Base-by-base conservation (phyloP, 441 rosid genomes). In the Adansonia madagascariensis region DNA sequence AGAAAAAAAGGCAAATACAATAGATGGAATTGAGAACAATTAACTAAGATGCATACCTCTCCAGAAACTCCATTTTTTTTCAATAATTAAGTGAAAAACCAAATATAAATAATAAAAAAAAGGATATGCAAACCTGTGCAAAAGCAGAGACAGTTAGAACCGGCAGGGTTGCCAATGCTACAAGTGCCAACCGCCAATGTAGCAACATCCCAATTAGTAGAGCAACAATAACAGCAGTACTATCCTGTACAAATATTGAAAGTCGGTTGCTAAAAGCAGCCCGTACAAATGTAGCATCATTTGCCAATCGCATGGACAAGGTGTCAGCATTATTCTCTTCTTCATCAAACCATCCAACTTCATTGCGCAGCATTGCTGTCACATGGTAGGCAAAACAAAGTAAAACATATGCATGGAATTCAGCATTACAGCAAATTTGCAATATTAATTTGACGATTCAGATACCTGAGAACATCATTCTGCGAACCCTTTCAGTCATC, bases 391-490 rank as follows among this genome's bases (percentile, higher is more conserved):
- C 61, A 74, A 53, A 80, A 35, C 39, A 65, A 82, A 71, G 70
- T 77, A 41, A 81, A 76, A 63, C 61, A 77, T 47, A 44, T 52
- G 43, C 17, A 75, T 22, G 61, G 50, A 55, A 71, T 55, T 55
- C 50, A 71, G 50, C 63, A 71, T 71, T 71, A 10, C n/a, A 71
- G 75, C 31, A 31, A 35, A 17, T 55, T 71, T 55, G 6, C 11
- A 71, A 55, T 39, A 39, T 11, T 39, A 44, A 39, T 27, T 64
- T 78, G 18, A 18, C 9, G 53, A 59, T 22, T 49, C 47, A 57
- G 60, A 43, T 83, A 96, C 99, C 98, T 90, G 98, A 94, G 86
- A 96, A 96, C 99, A 96, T 96, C 99, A 96, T 94, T 84, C 99
- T 85, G 76, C 99, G 91, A 41, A 96, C 98, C 71, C 98, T 89